Base-by-base conservation (phyloP, 2,329 filamentous ascomycete genomes). In the Aspergillus caelatus region DNA sequence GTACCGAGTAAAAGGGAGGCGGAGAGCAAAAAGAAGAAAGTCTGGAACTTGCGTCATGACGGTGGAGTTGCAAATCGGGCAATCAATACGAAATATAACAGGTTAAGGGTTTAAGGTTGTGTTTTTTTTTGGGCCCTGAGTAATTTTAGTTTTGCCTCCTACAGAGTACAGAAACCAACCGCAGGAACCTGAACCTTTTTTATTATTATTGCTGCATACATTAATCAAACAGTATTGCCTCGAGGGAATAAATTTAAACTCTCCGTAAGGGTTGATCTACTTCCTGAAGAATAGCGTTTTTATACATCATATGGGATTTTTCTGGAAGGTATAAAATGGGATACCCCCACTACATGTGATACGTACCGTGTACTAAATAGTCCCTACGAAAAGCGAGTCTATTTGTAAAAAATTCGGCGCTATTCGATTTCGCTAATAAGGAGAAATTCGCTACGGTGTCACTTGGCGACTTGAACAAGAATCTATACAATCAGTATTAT, bases 41-140 rank as follows among this genome's bases (percentile, higher is more conserved):
- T 52, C 43, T 39, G 32, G 45, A 36, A 46, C 56, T 62, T 61
- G 60, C 60, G 60, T 62, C 60, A 62, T 62, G 60, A 46, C 57
- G 41, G 46, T 12, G 36, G 21, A 48, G 21, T 48, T 48, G 45
- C 23, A 48, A 26, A 28, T 48, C 45, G 45, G 45, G 45, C 46
- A n/a, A 50, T 50, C 23, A 30, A 50, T 28, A 50, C 46, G 46
- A 50, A 50, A 46, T n/a, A n/a, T 48, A 46, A 46, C 43, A 21
- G 16, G 6, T 9, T 9, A 41, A 41, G 39, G 39, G 39, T 41
- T 41, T 41, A 41, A 41, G 39, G 16, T 41, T 41, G 39, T 41
- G 16, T 41, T 52, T 52, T 30, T 7, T 30, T n/a, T 32, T 32
- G 21, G 21, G 5, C 16, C 26, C 46, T 30, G 26, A 30, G 23